phyloP scores from a whole-genome alignment of 345 rosid species.

The Ceriops decandra region DNA sequence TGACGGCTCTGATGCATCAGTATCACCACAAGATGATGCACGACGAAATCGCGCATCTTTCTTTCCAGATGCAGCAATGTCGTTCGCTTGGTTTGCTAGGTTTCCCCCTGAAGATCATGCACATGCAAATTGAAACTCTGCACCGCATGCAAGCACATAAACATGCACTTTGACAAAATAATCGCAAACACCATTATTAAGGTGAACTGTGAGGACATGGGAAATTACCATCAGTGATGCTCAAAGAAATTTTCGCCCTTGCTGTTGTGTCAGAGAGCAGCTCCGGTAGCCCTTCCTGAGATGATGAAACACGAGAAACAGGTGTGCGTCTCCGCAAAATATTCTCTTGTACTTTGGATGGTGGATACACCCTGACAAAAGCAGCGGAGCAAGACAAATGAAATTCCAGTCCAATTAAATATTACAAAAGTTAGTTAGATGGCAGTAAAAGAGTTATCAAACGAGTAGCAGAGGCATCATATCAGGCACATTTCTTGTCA shows the following conservation, averaged over 20 bases:
- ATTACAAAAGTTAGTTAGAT: too few relatives aligned
- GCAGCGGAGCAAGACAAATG: not conserved
- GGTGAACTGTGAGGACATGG: not conserved
- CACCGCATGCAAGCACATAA: not conserved
- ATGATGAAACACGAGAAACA: constrained; percentile 37
- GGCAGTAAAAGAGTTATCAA: too few relatives aligned
- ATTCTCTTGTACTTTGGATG: constrained; percentile 47
- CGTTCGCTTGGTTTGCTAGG: constrained; percentile 10
- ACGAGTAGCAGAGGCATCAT: too few relatives aligned
- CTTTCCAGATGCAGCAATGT: constrained; percentile 31
- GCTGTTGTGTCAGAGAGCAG: constrained; percentile 30
- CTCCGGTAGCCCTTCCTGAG: constrained; percentile 49
- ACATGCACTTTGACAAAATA: not conserved
- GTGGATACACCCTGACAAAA: constrained; percentile 28
- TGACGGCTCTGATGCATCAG: constrained; percentile 55
- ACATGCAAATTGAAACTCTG: too few relatives aligned
- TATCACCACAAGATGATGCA: constrained; percentile 49
- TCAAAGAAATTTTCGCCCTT: constrained; percentile 34
- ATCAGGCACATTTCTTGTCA: too few relatives aligned
- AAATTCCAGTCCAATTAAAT: too few relatives aligned
- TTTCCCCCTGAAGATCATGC: constrained; percentile 13
- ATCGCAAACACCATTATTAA: not conserved
- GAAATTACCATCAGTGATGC: constrained; percentile 18
- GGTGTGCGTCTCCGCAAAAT: constrained; percentile 38
- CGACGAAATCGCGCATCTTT: constrained; percentile 47